These are phyloP conservation scores for Neurospora africana DNA, from an alignment of 495 filamentous ascomycete genomes.

Conservation along the genomic window DNA sequence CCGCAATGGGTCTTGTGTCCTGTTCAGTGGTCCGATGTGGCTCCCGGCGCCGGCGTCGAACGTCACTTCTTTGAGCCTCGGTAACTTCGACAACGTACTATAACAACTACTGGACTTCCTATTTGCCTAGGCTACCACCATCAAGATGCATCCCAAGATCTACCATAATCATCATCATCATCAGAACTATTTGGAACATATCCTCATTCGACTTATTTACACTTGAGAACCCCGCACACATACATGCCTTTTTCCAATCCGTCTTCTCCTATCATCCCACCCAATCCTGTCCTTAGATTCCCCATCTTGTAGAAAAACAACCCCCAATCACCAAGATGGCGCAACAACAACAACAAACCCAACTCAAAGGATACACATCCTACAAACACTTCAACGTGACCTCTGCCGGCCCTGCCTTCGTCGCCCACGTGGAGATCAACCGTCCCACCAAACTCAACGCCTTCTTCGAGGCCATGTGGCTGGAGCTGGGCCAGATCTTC, in stretches of 20 bases:
- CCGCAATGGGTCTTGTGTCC: neutral
- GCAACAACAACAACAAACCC: slow-evolving; percentile 9
- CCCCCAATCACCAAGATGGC: slow-evolving; percentile 8
- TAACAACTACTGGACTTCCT: no score
- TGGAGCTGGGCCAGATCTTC: slow-evolving; percentile 67
- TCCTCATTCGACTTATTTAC: neutral
- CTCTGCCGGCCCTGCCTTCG: slow-evolving; percentile 52
- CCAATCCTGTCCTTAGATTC: neutral
- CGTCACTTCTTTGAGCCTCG: slow-evolving; percentile 2
- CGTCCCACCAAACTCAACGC: slow-evolving; percentile 83
- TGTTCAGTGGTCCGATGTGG: neutral
- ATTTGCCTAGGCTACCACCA: neutral
- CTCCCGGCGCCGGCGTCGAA: neutral
- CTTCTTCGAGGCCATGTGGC: slow-evolving; percentile 86
- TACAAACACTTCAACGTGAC: slow-evolving; percentile 70
- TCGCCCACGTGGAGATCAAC: slow-evolving; percentile 91
- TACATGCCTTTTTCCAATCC: neutral
- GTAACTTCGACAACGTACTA: neutral
- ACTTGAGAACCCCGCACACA: neutral
- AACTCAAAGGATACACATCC: slow-evolving; percentile 20
- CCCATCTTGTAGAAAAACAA: neutral
- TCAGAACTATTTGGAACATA: neutral
- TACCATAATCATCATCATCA: neutral
- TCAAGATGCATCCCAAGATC: neutral
- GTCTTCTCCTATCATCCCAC: neutral